Base-by-base conservation (phyloP, 2,329 filamentous ascomycete species). In the Allantophomopsis cytisporea region DNA sequence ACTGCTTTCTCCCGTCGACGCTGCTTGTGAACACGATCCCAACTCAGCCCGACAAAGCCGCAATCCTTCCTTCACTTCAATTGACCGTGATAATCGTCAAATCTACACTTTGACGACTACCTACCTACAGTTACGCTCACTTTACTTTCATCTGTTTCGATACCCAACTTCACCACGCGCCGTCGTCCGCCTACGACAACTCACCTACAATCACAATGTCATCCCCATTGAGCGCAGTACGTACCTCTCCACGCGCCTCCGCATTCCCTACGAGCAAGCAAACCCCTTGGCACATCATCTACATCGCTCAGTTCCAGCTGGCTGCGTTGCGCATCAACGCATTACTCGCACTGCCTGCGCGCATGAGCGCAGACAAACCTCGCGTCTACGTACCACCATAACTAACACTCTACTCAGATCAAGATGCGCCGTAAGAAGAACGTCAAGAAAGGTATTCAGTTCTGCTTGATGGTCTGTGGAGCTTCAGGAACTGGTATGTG, bases 391-490 rank as follows among this genome's bases (percentile, higher is more conserved):
- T 47, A 50, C 54, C 53, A 42, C 54, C 43, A 36, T 41, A 43
- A 35, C 30, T 42, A 35, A 31, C 37, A 35, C 30, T 54, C 50
- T 51, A 48, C 54, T 46, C 63, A 86, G 79, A 85, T 93, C 66
- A 91, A 94, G 83, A 88, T 95, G 63, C 88, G 91, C 69, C 83
- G 86, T 68, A 98, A 98, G 89, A 98, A 98, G 84, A 96, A 98
- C 76, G 89, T 98, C 70, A 58, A 58, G 48, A 58, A 58, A 50
- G 91, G 91, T 61, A 96, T 98, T 60, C 91, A 98, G 74, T 98
- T 98, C 73, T 96, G 88, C 66, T 68, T 98, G 76, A 98, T 98
- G 91, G 91, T 98, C 58, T 96, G 91, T 62, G 91, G 91, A 71
- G 91, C 91, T 61, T 96, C 89, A 54, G 91, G 91, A 65, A 96